Percentiles rank a stretch among this genome's conserved stretches.
These are phyloP conservation scores for Lunasporangiospora selenospora DNA, from an alignment of 192 early-diverging fungal genomes.

Conservation along the genomic window DNA sequence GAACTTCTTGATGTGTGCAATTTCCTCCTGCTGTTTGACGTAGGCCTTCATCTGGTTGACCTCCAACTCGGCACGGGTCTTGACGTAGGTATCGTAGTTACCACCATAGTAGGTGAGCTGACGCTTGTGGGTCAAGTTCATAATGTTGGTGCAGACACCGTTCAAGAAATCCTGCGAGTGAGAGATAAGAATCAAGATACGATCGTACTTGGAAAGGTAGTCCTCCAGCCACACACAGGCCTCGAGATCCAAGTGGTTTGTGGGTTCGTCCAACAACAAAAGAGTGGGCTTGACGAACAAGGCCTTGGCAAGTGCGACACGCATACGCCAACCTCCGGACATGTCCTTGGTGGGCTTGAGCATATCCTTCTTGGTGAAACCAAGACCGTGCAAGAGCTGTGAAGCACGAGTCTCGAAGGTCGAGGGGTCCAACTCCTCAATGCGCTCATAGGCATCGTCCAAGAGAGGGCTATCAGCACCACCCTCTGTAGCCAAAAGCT, in stretches of 20 bases:
- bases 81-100: slow-evolving; percentile 97
- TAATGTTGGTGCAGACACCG: slow-evolving; percentile 93
- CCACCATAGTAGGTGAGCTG: slow-evolving; percentile 94
- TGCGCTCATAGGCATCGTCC: slow-evolving; percentile 97
- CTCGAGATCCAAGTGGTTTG: slow-evolving; percentile 91
- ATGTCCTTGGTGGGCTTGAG: slow-evolving; percentile 93
- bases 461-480: slow-evolving; percentile 87
- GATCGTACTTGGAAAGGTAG: slow-evolving; percentile 82
- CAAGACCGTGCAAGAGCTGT: slow-evolving; percentile 91
- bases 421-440: slow-evolving; percentile 88
- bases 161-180: slow-evolving; percentile 98
- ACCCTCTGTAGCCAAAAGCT: slow-evolving; percentile 80
- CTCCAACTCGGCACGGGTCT: slow-evolving; percentile 94
- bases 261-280: slow-evolving; percentile 91
- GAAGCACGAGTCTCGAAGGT: slow-evolving; percentile 96
- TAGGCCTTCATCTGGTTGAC: slow-evolving; percentile 99
- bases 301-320: slow-evolving; percentile 95
- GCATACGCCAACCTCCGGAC: slow-evolving; percentile 99
- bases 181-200: slow-evolving; percentile 88
- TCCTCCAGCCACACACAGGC: slow-evolving; percentile 97
- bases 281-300: slow-evolving; percentile 94
- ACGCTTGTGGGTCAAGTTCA: slow-evolving; percentile 90
- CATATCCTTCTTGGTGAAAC: slow-evolving; percentile 90
- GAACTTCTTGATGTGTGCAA: slow-evolving; percentile 99
- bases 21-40: slow-evolving; percentile 99